Evolutionary conservation across 1,284 basidiomycete genomes (phyloP).

Genomic region (Puccinia polysora): DNA sequence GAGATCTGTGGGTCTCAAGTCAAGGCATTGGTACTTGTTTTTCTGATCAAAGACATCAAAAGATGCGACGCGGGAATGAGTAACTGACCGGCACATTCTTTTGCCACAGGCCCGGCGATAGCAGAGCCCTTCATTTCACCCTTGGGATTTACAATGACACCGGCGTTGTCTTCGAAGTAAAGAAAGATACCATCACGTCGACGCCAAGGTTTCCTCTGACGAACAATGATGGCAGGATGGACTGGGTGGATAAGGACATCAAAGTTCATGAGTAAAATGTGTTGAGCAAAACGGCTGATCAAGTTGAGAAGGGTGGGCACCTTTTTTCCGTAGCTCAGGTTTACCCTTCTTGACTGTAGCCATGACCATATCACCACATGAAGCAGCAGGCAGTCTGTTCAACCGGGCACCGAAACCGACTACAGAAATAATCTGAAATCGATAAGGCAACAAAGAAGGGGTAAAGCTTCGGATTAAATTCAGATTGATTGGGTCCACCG

Average conservation of each 20-base stretch:
- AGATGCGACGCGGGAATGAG: not conserved
- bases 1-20: slow-evolving; percentile 70
- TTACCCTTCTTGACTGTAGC: slow-evolving; percentile 99
- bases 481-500: too few relatives aligned
- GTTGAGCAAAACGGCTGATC: not conserved
- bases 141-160: slow-evolving; percentile 94
- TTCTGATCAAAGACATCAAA: not conserved
- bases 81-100: slow-evolving; percentile 73
- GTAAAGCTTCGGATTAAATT: too few relatives aligned
- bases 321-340: slow-evolving; percentile 99
- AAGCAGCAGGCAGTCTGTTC: slow-evolving; percentile 95
- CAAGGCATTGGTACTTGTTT: slow-evolving; percentile 20
- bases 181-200: slow-evolving; percentile 97
- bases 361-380: slow-evolving; percentile 88
- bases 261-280: slow-evolving; percentile 19
- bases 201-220: slow-evolving; percentile 98
- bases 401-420: slow-evolving; percentile 91
- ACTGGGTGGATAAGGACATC: slow-evolving; percentile 58
- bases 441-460: too few relatives aligned
- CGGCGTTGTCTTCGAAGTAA: slow-evolving; percentile 98
- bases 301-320: slow-evolving; percentile 59
- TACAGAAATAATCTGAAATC: slow-evolving; percentile 69
- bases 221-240: slow-evolving; percentile 94
- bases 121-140: slow-evolving; percentile 99
- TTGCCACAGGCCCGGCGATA: slow-evolving; percentile 95